Evolutionary conservation across 768 basidiomycete species (phyloP).

Genomic region (Lactifluus piperatus): DNA sequence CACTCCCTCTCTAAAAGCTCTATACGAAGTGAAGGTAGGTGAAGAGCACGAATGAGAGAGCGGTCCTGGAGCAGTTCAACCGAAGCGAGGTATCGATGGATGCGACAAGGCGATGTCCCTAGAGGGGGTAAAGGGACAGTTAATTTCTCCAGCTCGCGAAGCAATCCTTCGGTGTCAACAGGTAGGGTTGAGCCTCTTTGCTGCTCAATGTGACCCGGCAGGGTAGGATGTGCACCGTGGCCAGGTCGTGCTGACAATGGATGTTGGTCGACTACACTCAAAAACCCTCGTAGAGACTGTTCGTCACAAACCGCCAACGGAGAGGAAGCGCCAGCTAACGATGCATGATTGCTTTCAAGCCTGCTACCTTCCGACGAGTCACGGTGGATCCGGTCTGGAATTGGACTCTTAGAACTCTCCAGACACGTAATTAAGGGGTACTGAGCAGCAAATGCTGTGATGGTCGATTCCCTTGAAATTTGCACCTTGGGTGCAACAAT

Average conservation of each 20-base stretch:
- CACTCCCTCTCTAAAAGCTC: constrained; percentile 56
- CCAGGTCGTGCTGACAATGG: constrained; percentile 27
- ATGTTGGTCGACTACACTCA: constrained; percentile 34
- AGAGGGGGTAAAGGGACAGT: background rate
- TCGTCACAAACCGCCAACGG: background rate
- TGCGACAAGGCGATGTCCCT: constrained; percentile 23
- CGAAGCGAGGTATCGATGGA: constrained; percentile 63
- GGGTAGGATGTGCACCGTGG: background rate
- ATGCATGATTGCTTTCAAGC: background rate
- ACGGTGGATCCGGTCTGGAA: background rate
- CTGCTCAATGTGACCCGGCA: background rate
- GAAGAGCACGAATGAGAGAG: constrained; percentile 45
- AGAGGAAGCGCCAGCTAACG: background rate
- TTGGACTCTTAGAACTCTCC: background rate
- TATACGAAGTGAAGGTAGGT: constrained; percentile 36
- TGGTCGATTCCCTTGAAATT: background rate
- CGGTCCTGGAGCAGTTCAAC: constrained; percentile 62
- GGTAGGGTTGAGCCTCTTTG: background rate
- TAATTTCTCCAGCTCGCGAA: constrained; percentile 2
- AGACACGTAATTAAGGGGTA: background rate
- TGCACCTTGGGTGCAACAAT: background rate
- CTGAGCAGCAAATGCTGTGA: background rate
- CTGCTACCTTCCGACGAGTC: background rate
- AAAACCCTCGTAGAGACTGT: constrained; percentile 13
- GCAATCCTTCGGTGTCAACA: background rate